These are phyloP conservation scores for Sequoiadendron giganteum DNA, from an alignment of 75 land plant genomes.

Conservation along the genomic window DNA sequence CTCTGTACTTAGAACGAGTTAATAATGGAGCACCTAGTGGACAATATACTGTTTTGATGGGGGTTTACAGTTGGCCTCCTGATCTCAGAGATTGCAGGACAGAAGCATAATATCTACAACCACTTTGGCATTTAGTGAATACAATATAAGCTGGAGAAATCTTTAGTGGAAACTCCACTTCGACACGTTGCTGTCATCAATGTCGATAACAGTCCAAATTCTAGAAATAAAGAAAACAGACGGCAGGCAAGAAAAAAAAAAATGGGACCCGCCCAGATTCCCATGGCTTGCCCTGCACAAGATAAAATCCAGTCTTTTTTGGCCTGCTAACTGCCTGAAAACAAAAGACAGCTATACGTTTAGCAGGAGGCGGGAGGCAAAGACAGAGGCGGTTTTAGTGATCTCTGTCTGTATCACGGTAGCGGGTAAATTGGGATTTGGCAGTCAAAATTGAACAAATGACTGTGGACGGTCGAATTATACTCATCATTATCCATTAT, in stretches of 20 bases:
- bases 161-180: not conserved
- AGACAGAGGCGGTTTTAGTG: not conserved
- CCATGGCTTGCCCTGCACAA: too few relatives aligned
- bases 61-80: not conserved
- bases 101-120: not conserved
- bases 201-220: not conserved
- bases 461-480: not conserved
- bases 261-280: not conserved
- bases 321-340: not conserved
- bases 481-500: not conserved
- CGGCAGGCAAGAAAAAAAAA: not conserved
- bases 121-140: not conserved
- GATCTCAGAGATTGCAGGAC: not conserved
- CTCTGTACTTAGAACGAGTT: too few relatives aligned
- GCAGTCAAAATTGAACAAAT: not conserved
- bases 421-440: not conserved
- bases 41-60: too few relatives aligned
- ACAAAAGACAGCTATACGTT: not conserved
- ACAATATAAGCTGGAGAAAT: not conserved
- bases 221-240: not conserved
- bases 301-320: not conserved
- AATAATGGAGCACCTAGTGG: too few relatives aligned
- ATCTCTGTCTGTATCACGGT: not conserved
- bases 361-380: not conserved
- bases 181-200: not conserved